phyloP scores from a whole-genome alignment of 352 stramenopile genomes.

The Hyaloperonospora arabidopsidis region DNA sequence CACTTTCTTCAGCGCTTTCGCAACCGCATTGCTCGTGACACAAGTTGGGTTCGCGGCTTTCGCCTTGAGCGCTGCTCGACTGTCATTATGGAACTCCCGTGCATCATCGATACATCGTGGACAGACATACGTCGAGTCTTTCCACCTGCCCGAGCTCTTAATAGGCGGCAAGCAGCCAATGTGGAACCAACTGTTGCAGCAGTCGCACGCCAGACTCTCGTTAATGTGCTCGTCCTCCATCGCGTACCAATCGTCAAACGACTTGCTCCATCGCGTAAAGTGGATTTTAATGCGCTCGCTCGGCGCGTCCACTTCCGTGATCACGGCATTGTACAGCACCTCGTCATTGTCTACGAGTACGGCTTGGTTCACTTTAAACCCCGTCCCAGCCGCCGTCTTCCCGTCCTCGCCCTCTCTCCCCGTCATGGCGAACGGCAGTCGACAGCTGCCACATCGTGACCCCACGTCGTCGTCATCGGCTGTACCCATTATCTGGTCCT shows the following conservation, averaged over 20 bases:
- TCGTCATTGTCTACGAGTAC: conserved; percentile 83
- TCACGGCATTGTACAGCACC: conserved; percentile 81
- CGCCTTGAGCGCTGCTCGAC: conserved; percentile 35
- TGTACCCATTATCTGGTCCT: conserved; percentile 34
- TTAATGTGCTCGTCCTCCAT: conserved; percentile 88
- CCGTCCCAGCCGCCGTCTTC: conserved; percentile 13
- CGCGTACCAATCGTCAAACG: conserved; percentile 83
- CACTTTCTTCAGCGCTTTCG: conserved; percentile 20
- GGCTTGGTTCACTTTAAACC: conserved; percentile 75
- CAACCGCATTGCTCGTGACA: conserved; percentile 28
- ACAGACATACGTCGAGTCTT: conserved; percentile 83
- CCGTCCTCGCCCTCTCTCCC: conserved; percentile 23
- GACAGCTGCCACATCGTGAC: conserved; percentile 59
- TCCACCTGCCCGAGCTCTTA: conserved; percentile 77
- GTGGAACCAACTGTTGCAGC: conserved; percentile 85
- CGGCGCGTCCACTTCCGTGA: conserved; percentile 68
- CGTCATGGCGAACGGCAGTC: conserved; percentile 42
- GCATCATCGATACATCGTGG: conserved; percentile 72
- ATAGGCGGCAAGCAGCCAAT: conserved; percentile 79
- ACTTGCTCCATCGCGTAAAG: conserved; percentile 81
- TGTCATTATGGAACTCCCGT: conserved; percentile 60
- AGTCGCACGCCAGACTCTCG: conserved; percentile 82
- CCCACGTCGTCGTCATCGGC: conserved; percentile 51
- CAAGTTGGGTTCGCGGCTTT: conserved; percentile 30
- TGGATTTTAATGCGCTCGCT: conserved; percentile 82